Evolutionary conservation across 2,329 filamentous ascomycete genomes (phyloP), one percentile per base, ranked within the genome.

Genomic region (Aureobasidium sp.): DNA sequence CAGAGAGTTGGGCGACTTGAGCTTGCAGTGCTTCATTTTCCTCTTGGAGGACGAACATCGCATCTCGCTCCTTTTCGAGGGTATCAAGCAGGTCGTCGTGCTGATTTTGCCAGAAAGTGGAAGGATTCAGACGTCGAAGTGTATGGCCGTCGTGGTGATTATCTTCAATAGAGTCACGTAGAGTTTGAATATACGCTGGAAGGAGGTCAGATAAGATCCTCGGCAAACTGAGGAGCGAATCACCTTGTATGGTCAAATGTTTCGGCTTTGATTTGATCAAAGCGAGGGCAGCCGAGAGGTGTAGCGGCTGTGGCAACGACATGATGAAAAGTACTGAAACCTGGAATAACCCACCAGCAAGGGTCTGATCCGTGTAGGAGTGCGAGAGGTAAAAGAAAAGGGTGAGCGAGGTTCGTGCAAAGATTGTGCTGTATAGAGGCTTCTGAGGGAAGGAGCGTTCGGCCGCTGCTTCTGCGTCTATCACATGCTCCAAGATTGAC

Each of bases 261-360:
- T 62, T 45, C 5, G 76, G 75, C 60, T 75, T 78, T 2, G 69
- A 68, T 23, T 66, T 67, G n/a, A 76, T 62, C 31, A 70, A 37
- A 19, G 65, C 62, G n/a, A 69, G 58, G 25, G 68, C 68, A 45
- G 69, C 63, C 6, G 67, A 65, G 19, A 70, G 60, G 7, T 54
- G 54, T 35, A 60, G 50, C n/a, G 47, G 19, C 31, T 60, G 47
- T 33, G 46, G 46, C 19, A 53, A 15, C 21, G 43, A 23, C 53
- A 58, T 45, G 9, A 1, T 15, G 25, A 37, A n/a, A 9, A 7
- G 4, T 4, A 23, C n/a, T 9, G 10, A 7, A 11, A 21, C 17
- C 29, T 21, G 11, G 7, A 7, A 4, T 25, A 23, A 17, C 2
- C 25, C 5, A 17, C n/a, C 15, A 15, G 1, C 2, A 29, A 8